Conservation (phyloP, 2,329 filamentous ascomycete genomes). For the Metarhizium album region DNA sequence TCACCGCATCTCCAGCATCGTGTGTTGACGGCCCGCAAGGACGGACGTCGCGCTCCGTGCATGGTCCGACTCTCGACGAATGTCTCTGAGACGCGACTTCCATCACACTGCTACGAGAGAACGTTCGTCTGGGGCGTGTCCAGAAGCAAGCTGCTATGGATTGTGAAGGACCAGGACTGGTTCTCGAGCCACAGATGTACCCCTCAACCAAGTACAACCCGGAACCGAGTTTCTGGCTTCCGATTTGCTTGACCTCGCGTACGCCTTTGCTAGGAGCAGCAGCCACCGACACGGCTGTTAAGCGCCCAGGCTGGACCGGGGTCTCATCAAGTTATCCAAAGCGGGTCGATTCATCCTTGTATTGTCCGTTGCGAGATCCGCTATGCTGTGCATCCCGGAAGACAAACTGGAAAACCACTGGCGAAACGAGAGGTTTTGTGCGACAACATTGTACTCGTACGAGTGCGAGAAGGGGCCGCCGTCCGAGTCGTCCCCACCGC, state of each 20-base stretch:
- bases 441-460: neutral
- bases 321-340: conserved; percentile 15
- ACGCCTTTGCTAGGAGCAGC: neutral
- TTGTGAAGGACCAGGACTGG: conserved; percentile 6
- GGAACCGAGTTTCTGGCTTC: conserved; percentile 26
- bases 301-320: conserved; percentile 37
- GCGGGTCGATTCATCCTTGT: conserved; percentile 7
- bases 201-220: conserved; percentile 29
- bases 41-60: neutral
- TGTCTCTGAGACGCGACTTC: neutral
- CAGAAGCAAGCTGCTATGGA: neutral
- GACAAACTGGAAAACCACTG: neutral
- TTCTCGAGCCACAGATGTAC: conserved; percentile 7
- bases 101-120: neutral
- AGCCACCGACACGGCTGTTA: conserved; percentile 34
- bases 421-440: neutral
- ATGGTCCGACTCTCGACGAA: neutral
- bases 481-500: neutral
- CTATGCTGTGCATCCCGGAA: neutral
- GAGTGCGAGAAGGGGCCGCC: neutral
- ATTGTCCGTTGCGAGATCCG: neutral
- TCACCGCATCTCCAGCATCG: neutral
- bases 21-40: neutral
- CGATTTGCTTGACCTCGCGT: conserved; percentile 23
- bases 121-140: neutral